These are phyloP conservation scores for Spizellomyces sp. DNA, from an alignment of 192 early-diverging fungal species.

Conservation along the genomic window DNA sequence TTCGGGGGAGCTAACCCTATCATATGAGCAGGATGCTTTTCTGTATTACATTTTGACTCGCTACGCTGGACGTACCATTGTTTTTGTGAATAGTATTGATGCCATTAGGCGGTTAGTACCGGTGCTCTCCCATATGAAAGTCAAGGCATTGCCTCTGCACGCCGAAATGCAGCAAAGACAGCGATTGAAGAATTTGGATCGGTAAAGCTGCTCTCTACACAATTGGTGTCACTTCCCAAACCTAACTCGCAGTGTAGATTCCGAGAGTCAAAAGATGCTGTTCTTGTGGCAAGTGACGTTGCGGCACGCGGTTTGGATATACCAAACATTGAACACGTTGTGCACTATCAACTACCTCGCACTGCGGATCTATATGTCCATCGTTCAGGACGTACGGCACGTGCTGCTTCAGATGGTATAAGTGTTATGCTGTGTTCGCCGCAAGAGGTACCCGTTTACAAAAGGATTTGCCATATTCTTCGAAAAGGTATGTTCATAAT, in stretches of 20 bases:
- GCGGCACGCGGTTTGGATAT: constrained; percentile 97
- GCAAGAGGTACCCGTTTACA: constrained; percentile 79
- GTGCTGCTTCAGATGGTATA: constrained; percentile 81
- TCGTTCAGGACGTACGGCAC: constrained; percentile 90
- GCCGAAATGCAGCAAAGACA: constrained; percentile 97
- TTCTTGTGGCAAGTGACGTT: constrained; percentile 94
- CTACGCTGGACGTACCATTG: constrained; percentile 86
- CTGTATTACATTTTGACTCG: constrained; percentile 86
- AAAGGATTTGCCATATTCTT: constrained; percentile 79
- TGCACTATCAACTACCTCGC: constrained; percentile 94
- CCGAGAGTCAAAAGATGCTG: constrained; percentile 67
- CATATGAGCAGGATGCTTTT: constrained; percentile 33
- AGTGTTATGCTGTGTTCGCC: constrained; percentile 82
- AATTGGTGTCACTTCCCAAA: no score
- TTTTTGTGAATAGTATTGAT: constrained; percentile 97
- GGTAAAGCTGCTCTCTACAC: constrained; percentile 32
- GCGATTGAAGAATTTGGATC: constrained; percentile 89
- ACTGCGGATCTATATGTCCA: constrained; percentile 96
- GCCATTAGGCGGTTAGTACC: constrained; percentile 85
- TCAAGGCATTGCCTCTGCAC: constrained; percentile 83
- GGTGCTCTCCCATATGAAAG: constrained; percentile 71
- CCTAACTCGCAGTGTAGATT: constrained; percentile 49
- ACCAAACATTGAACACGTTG: constrained; percentile 86
- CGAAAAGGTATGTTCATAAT: constrained; percentile 59
- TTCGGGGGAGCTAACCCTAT: not conserved